Percentiles rank a stretch among this genome's conserved stretches.
Conservation (phyloP, 2,329 filamentous ascomycete genomes). For the Pseudogymnoascus sp. region DNA sequence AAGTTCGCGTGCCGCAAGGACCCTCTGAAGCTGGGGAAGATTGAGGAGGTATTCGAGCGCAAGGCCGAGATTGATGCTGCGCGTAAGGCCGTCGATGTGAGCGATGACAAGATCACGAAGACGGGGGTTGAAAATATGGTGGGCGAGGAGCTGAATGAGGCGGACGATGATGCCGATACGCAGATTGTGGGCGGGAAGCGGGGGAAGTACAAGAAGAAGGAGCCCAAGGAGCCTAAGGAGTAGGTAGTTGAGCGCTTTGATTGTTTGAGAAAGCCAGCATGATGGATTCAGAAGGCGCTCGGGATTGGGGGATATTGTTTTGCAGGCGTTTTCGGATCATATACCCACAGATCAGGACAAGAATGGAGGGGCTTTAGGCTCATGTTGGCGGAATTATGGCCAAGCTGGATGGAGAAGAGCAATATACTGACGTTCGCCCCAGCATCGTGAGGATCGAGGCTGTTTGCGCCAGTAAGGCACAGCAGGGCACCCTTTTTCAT, state of each 20-base stretch:
- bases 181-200: constrained; percentile 19
- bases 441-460: no score
- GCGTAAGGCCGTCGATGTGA: constrained; percentile 64
- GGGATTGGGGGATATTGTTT: not conserved
- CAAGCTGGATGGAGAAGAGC: not conserved
- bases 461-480: not conserved
- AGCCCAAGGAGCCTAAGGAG: constrained; percentile 10
- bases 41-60: constrained; percentile 82
- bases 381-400: not conserved
- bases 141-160: constrained; percentile 40
- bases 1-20: constrained; percentile 87
- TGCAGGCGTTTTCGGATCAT: constrained; percentile 2
- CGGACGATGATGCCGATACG: constrained; percentile 39
- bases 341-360: constrained; percentile 1
- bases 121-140: constrained; percentile 34
- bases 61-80: constrained; percentile 79
- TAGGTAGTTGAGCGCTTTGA: not conserved
- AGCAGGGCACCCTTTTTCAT: not conserved
- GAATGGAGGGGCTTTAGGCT: not conserved
- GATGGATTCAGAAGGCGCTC: not conserved
- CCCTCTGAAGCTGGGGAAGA: constrained; percentile 74
- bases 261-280: not conserved
- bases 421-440: not conserved
- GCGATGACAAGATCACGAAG: constrained; percentile 54
- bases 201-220: constrained; percentile 3